A percentile compares a stretch with the other conserved stretches of the same genome.
Conservation (phyloP, 202 grass and related monocot genomes). For the Panicum virgatum region DNA sequence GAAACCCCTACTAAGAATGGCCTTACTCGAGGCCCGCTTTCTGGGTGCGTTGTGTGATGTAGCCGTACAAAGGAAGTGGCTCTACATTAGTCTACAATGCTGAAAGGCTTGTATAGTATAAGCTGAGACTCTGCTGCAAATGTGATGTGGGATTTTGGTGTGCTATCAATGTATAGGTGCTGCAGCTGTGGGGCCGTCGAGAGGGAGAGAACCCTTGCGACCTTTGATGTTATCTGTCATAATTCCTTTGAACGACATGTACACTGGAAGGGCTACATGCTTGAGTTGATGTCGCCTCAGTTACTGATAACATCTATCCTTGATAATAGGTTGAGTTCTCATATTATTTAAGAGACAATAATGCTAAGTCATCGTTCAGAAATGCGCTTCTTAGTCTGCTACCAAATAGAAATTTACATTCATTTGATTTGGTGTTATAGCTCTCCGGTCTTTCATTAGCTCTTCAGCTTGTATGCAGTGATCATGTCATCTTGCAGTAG, state of each 20-base stretch:
- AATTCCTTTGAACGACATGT: background rate
- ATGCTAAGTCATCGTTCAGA: background rate
- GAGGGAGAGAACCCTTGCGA: slow-evolving; percentile 66
- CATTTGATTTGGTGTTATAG: background rate
- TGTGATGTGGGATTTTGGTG: slow-evolving; percentile 11
- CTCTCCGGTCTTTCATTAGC: too few species aligned
- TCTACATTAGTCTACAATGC: background rate
- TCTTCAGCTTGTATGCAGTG: too few species aligned
- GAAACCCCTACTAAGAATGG: too few species aligned
- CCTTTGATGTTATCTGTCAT: background rate
- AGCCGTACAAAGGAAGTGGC: background rate
- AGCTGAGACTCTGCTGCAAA: slow-evolving; percentile 2
- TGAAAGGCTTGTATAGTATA: background rate
- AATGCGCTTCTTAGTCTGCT: background rate
- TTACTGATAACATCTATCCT: background rate
- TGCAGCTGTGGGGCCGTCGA: slow-evolving; percentile 34
- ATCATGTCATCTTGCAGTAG: too few species aligned
- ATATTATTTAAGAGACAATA: too few species aligned
- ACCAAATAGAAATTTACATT: background rate
- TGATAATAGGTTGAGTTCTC: background rate
- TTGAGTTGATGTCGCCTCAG: background rate
- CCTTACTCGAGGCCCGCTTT: background rate
- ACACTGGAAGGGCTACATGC: background rate
- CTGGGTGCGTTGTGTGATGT: background rate
- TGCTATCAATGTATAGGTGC: slow-evolving; percentile 46